A percentile compares a stretch with the other conserved stretches of the same genome.
These are phyloP conservation scores for Helicostylum pulchrum DNA, from an alignment of 192 early-diverging fungal species.

Conservation along the genomic window DNA sequence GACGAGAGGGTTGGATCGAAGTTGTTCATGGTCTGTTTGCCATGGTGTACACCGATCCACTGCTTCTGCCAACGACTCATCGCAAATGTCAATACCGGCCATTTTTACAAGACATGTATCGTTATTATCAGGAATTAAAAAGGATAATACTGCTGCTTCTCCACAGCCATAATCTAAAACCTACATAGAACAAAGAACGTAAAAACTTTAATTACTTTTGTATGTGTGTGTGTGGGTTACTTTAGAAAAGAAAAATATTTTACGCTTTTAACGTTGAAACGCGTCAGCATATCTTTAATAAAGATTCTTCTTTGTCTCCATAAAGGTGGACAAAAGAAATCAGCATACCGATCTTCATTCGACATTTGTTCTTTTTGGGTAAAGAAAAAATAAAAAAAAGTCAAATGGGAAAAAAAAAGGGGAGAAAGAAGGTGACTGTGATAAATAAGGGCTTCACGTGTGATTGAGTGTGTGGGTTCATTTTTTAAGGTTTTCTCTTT, in stretches of 20 bases:
- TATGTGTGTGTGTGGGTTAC: too few relatives aligned
- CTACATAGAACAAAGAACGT: constrained; percentile 21
- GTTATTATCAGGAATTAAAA: constrained; percentile 48
- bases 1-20: constrained; percentile 58
- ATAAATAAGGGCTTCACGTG: background rate
- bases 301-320: constrained; percentile 81
- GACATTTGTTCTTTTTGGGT: too few relatives aligned
- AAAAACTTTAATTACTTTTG: too few relatives aligned
- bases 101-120: constrained; percentile 58
- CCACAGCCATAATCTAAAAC: constrained; percentile 91
- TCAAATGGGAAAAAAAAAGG: too few relatives aligned
- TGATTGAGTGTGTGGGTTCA: background rate
- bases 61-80: constrained; percentile 42
- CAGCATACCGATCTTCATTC: background rate
- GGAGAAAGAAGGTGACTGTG: too few relatives aligned
- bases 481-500: background rate
- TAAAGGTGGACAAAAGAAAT: constrained; percentile 56
- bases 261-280: background rate
- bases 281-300: constrained; percentile 45
- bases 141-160: constrained; percentile 68
- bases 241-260: background rate
- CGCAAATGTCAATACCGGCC: constrained; percentile 70
- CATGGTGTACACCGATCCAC: constrained; percentile 53
- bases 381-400: too few relatives aligned
- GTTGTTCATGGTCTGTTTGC: constrained; percentile 49